phyloP scores from a whole-genome alignment of 1,284 basidiomycete genomes.

The Golubevia pallescens region DNA sequence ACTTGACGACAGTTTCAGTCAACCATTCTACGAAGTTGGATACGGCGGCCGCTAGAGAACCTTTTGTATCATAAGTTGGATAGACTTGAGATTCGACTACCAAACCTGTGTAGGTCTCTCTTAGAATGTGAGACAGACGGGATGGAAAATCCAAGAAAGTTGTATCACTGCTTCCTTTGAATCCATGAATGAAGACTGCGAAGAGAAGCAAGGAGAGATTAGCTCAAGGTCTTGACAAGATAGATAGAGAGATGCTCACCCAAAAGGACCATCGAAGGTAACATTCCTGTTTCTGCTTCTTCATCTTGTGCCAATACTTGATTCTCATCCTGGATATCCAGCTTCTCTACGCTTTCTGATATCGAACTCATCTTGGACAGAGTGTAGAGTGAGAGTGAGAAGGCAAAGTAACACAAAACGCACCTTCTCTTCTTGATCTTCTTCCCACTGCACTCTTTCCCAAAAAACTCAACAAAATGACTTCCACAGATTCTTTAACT shows the following conservation, averaged over 20 bases:
- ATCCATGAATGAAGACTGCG: constrained; percentile 66
- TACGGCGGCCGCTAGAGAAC: constrained; percentile 37
- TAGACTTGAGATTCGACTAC: constrained; percentile 79
- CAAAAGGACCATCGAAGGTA: not conserved
- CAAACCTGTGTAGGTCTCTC: constrained; percentile 67
- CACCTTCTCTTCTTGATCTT: constrained; percentile 9
- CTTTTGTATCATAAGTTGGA: constrained; percentile 82
- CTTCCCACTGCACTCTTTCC: too few relatives aligned
- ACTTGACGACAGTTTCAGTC: constrained; percentile 78
- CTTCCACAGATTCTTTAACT: too few relatives aligned
- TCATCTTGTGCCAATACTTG: too few relatives aligned
- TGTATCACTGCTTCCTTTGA: constrained; percentile 75
- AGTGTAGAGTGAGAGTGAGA: too few relatives aligned
- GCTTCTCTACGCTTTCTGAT: too few relatives aligned
- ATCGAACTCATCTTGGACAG: too few relatives aligned
- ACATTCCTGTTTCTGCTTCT: too few relatives aligned
- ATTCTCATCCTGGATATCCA: too few relatives aligned
- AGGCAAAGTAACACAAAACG: too few relatives aligned
- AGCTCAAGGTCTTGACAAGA: too few relatives aligned
- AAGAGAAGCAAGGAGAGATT: not conserved
- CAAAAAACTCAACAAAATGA: too few relatives aligned
- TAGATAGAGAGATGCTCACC: too few relatives aligned
- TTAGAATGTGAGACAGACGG: constrained; percentile 77
- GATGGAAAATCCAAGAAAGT: constrained; percentile 79
- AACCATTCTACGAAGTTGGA: constrained; percentile 30